Percentiles rank a stretch among this genome's conserved stretches.
phyloP scores from a whole-genome alignment of 306 rosid species.

The Comarum palustre region DNA sequence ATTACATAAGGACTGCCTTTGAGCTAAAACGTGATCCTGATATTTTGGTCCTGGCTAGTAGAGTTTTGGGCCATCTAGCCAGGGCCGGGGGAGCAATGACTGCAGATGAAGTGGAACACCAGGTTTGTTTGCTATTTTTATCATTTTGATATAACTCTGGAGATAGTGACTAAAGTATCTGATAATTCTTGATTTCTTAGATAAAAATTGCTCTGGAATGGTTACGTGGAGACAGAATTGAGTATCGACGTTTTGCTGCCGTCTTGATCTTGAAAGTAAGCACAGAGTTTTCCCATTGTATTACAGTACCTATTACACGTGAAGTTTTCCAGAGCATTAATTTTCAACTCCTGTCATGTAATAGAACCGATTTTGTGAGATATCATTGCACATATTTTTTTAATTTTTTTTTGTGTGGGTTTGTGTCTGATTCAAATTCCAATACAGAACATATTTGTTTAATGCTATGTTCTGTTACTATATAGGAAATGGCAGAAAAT shows the following conservation, averaged over 20 bases:
- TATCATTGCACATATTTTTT: not conserved
- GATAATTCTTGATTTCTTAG: conserved; percentile 33
- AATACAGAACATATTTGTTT: not conserved
- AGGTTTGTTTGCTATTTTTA: conserved; percentile 45
- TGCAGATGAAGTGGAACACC: conserved; percentile 94
- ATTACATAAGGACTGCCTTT: conserved; percentile 76
- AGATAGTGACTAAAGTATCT: conserved; percentile 20
- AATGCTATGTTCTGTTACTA: not conserved
- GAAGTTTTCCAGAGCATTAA: not conserved
- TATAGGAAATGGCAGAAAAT: conserved; percentile 98
- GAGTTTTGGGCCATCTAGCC: conserved; percentile 91
- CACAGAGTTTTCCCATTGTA: conserved; percentile 6
- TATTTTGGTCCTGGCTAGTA: conserved; percentile 81
- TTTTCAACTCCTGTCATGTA: not conserved
- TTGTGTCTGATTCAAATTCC: too few species aligned
- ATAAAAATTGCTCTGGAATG: conserved; percentile 83
- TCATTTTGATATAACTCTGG: not conserved
- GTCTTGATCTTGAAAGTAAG: conserved; percentile 92
- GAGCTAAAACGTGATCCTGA: conserved; percentile 90
- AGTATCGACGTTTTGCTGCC: conserved; percentile 92
- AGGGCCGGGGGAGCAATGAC: conserved; percentile 99
- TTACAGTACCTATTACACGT: not conserved
- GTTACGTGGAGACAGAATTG: conserved; percentile 83
- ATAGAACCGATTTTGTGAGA: not conserved
- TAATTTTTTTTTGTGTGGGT: too few species aligned